Base-by-base conservation (phyloP, 352 stramenopile genomes). In the Globisporangium sylvaticum region DNA sequence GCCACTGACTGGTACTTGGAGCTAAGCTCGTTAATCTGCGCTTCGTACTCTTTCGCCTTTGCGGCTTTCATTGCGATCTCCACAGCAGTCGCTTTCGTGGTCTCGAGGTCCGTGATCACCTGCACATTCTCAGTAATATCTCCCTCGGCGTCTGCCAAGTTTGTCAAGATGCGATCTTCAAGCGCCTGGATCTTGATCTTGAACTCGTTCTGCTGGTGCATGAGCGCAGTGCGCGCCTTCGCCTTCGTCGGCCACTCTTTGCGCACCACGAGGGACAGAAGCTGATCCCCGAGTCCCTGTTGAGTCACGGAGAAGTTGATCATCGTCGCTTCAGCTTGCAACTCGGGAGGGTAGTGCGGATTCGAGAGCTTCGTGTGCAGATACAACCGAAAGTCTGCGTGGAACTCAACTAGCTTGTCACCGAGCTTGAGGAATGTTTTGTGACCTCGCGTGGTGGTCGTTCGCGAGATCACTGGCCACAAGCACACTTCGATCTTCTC, bases 71-170 rank as follows among this genome's bases (percentile, higher is more conserved):
- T 67, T 18, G 93, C 89, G 25, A 97, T 97, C 50, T 92, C 86
- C 10, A 88, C 76, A 15, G 91, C 85, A 2, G 97, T 97, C 6
- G 81, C 77, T 65, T 98, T 98, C 1, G 94, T 98, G 2, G 94
- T 89, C 72, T 98, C 95, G 24, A 98, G 75, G 24, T 96, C 93
- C 25, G 94, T 94, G 55, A 98, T 98, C 15, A 98, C 77, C 60
- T 98, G 90, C 6, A 98, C 95, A 70, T 99, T 98, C 72, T 98
- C 94, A 5, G 94, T 98, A 34, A 99, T 77, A 48, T 97, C 75
- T 56, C 87, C 84, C 65, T 96, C 86, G 32, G 94, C 73, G 66
- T 96, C 78, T 10, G 84, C 83, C 32, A 98, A 72, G 50, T 82
- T 92, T 1, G 75, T 81, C 20, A 98, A 64, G 62, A 98, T 97